Evolutionary conservation across 2,329 filamentous ascomycete species (phyloP), one percentile per base, ranked within the genome.

Genomic region (Curvularia verruculosa): DNA sequence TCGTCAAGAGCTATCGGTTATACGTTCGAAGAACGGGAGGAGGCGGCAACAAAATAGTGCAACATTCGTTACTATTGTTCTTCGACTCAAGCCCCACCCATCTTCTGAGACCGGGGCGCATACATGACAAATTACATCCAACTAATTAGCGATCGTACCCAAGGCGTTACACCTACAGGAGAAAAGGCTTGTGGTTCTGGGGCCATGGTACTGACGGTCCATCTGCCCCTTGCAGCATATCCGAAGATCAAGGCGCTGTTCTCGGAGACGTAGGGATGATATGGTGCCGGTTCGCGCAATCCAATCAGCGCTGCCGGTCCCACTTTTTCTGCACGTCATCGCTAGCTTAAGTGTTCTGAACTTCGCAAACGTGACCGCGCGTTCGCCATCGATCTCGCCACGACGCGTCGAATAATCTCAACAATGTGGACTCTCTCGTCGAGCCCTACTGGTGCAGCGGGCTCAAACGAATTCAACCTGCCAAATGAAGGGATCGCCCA

Each of bases 11-110:
- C 28, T 29, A 44, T 43, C 10, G 48, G 28, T 61, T 24, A 26
- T 45, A 47, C 52, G 41, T 58, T 65, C 67, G 56, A 49, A 39
- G 65, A 48, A 28, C 49, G 51, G 44, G 53, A 52, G 47, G 50
- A 49, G 31, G 40, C 50, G 37, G 46, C 56, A 39, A 28, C 57
- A 49, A 51, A 28, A 55, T 65, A 58, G 63, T 58, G 62, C 44
- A 29, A 47, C 34, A 31, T 55, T 63, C 48, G 68, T 75, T 75
- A 70, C 58, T 75, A 75, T 75, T 75, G 71, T 75, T 74, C 72
- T 66, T 56, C 45, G 23, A 56, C 41, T 49, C 39, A 48, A 44
- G 18, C 55, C 39, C 23, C 52, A 61, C 63, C 65, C 50, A 49
- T 15, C 57, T 57, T 59, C 28, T 63, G 60, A 66, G 49, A 68